Evolutionary conservation across 371 early-diverging fungal genomes (phyloP), one percentile per base, ranked within the genome.

Genomic region (Thermomucor indicae-seudaticae): DNA sequence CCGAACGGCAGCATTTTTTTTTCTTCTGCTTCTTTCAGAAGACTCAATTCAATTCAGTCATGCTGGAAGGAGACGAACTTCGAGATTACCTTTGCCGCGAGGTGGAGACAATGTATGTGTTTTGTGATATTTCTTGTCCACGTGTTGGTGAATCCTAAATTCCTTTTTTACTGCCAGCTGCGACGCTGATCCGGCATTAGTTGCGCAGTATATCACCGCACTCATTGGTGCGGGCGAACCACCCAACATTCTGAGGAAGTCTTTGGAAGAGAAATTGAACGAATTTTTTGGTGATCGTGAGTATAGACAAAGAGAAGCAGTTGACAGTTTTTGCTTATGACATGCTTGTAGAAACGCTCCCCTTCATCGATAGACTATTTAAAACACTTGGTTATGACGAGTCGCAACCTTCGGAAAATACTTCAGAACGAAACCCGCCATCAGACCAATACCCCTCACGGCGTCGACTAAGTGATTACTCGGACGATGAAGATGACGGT

Each of bases 161-260:
- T 45, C 84, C 84, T 74, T 86, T 28, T 61, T 85, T 29, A 86
- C 85, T 12, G 58, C 84, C 59, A 90, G 87, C 19, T 86, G 80
- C 54, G 91, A 91, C 31, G 90, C 89, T 17, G 91, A 91, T 56
- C 85, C 88, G 5, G 62, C 51, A 14, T 81, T 87, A 30, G 60
- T 90, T 17, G 84, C 89, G 16, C 88, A 89, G 39, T 91, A 91
- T 60, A 80, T 89, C 28, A 60, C 89, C 20, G 91, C 90, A 6
- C 67, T 91, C 24, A 65, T 91, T 17, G 70, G 69, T 47, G 82
- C 84, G 46, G 86, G 88, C 54, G 75, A 81, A 43, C 43, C 74
- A 10, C 48, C 51, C 14, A 41, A 47, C 10, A 65, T 64, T 16
- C 51, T 72, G 37, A 60, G 59, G 55, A 40, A 55, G 2, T 51